Evolutionary conservation across 257 asterid species (phyloP).

Genomic region (Nicotiana otophora): DNA sequence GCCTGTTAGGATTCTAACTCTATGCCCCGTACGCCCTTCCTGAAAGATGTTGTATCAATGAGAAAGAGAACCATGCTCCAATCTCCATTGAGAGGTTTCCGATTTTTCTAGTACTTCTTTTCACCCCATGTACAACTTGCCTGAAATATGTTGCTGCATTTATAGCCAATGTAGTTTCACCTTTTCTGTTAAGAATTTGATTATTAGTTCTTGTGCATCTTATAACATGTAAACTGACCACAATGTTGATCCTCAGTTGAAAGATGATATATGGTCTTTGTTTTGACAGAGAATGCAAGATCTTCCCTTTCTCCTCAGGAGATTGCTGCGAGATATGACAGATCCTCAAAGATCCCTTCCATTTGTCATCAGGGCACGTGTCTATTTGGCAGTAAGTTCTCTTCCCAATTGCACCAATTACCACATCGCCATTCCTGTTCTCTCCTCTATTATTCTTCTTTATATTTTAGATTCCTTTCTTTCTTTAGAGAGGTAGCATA

Average conservation of each 20-base stretch:
- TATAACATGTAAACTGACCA: not conserved
- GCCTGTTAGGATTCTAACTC: not conserved
- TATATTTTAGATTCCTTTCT: not conserved
- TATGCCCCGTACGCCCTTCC: not conserved
- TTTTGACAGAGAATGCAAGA: slow-evolving; percentile 83
- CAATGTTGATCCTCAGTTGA: not conserved
- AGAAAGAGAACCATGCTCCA: not conserved
- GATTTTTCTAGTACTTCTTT: not conserved
- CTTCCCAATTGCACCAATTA: not conserved
- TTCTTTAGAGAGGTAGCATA: not conserved
- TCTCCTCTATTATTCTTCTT: not conserved
- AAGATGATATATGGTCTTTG: slow-evolving; percentile 12
- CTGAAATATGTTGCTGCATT: not conserved
- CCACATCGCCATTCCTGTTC: not conserved
- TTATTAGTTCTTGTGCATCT: not conserved
- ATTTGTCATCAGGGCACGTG: slow-evolving; percentile 65
- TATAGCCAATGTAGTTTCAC: not conserved
- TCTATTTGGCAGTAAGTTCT: slow-evolving; percentile 84
- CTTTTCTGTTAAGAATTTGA: not conserved
- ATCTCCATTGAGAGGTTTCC: not conserved
- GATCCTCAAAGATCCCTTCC: slow-evolving; percentile 94
- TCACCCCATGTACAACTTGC: not conserved
- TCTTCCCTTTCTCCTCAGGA: slow-evolving; percentile 89
- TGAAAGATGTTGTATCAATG: not conserved
- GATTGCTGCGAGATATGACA: slow-evolving; percentile 68